Percentiles rank a stretch among this genome's conserved stretches.
Evolutionary conservation across 768 basidiomycete genomes (phyloP).

Genomic region (Rhodocollybia butyracea): DNA sequence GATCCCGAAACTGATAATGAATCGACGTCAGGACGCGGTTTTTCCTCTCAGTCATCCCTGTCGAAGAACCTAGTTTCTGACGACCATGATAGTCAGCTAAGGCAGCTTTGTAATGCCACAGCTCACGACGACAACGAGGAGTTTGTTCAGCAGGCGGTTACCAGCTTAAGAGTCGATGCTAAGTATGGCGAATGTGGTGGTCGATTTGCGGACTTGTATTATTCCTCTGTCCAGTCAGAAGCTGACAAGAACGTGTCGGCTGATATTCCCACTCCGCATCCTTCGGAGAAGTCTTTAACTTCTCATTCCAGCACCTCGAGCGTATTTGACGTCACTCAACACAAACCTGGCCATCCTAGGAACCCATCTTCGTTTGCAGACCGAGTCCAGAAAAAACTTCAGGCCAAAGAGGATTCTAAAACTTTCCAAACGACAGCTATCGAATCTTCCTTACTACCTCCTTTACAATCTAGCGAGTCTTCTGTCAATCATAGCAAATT

Average conservation of each 20-base stretch:
- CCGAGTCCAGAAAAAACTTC: slow-evolving; percentile 41
- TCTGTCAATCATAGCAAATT: background rate
- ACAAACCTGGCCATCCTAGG: slow-evolving; percentile 18
- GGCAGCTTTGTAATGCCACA: slow-evolving; percentile 18
- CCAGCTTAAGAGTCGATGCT: slow-evolving; percentile 24
- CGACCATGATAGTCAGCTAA: background rate
- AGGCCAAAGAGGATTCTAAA: slow-evolving; percentile 10
- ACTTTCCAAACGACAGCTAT: background rate
- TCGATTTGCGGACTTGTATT: slow-evolving; percentile 39
- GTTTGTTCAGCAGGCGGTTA: slow-evolving; percentile 29
- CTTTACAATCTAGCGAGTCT: background rate
- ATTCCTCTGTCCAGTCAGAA: slow-evolving; percentile 25
- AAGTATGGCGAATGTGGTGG: slow-evolving; percentile 22
- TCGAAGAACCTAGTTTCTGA: background rate
- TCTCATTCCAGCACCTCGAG: slow-evolving; percentile 14
- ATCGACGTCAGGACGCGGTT: background rate
- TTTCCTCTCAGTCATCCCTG: background rate
- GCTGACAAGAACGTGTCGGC: slow-evolving; percentile 6
- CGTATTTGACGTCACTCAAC: slow-evolving; percentile 4
- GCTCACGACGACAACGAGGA: slow-evolving; percentile 33
- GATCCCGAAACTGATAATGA: background rate
- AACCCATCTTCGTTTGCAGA: slow-evolving; percentile 37
- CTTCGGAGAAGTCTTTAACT: slow-evolving; percentile 13
- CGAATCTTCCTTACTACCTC: background rate
- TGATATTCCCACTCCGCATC: slow-evolving; percentile 13